These are phyloP conservation scores for Wickerhamiella occidentalis DNA, from an alignment of 805 yeast genomes.

Conservation along the genomic window DNA sequence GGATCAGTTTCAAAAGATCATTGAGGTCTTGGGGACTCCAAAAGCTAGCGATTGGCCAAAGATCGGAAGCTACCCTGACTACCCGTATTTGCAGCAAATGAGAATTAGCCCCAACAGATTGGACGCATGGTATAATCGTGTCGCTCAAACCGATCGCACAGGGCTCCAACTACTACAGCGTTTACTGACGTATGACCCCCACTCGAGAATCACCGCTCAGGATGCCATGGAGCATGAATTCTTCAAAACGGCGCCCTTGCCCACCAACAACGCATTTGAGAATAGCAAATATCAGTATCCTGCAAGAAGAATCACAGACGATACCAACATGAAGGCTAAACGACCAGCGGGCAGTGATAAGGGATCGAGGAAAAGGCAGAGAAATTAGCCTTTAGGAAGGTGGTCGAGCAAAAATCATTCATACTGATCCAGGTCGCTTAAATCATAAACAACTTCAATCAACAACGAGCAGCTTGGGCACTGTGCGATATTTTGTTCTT, in stretches of 20 bases:
- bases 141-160: slow-evolving; percentile 59
- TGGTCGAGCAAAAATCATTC: too few species aligned
- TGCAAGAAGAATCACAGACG: slow-evolving; percentile 48
- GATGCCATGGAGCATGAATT: slow-evolving; percentile 66
- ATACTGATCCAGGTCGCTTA: slow-evolving; percentile 27
- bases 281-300: slow-evolving; percentile 69
- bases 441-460: slow-evolving; percentile 84
- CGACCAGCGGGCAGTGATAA: neutral
- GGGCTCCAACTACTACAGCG: slow-evolving; percentile 55
- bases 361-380: slow-evolving; percentile 8
- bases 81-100: slow-evolving; percentile 45
- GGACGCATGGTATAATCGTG: slow-evolving; percentile 73
- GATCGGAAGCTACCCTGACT: slow-evolving; percentile 74
- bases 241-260: slow-evolving; percentile 59
- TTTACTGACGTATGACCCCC: slow-evolving; percentile 74
- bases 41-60: slow-evolving; percentile 65
- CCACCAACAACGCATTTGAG: slow-evolving; percentile 67
- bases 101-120: slow-evolving; percentile 56
- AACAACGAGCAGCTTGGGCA: slow-evolving; percentile 93
- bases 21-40: slow-evolving; percentile 92
- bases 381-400: neutral
- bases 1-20: slow-evolving; percentile 78
- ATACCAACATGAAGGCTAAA: slow-evolving; percentile 15
- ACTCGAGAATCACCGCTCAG: slow-evolving; percentile 62
- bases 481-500: slow-evolving; percentile 88